Base-by-base conservation (phyloP, 2,329 filamentous ascomycete genomes). In the Emergomyces orientalis region DNA sequence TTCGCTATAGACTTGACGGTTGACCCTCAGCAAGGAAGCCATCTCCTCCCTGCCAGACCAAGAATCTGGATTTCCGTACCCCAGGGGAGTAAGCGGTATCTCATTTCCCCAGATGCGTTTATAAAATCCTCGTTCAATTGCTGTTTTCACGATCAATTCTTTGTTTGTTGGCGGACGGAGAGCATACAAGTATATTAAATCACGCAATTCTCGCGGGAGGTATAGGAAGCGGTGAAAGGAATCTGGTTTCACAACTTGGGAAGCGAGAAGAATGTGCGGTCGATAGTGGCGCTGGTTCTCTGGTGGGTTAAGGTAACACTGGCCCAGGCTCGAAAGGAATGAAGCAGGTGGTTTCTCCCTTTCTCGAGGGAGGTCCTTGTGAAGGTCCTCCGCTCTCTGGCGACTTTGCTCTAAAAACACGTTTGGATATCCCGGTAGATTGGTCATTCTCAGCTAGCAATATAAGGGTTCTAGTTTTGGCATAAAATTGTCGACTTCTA, bases 1-100 rank as follows among this genome's bases (percentile, higher is more conserved):
- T 41, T 58, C 55, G 22, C 37, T 19, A 19, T 58, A 43, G 34
- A 58, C 14, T 30, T 58, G 55, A 2, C 55, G 55, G 37, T 30
- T 58, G n/a, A 58, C 55, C 17, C 22, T 13, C 13, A 58, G 14
- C 37, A 58, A 30, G 13, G 22, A 25, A 7, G n/a, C 25, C 55
- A 58, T 58, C n/a, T 58, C 55, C 55, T 58, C 22, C 34, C 55
- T 58, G 55, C 55, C 55, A 17, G 32, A 27, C 55, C 55, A 58
- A 27, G 37, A 43, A 11, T 58, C 55, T 34, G 37, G 32, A 19
- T 25, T 43, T 27, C 34, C 34, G 37, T 39, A 41, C 7, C 34
- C 37, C 55, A 41, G 14, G 14, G n/a, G 34, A 17, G 7, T 37
- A 17, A 58, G 34, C 22, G 55, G 34, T 14, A 58, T 58, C 27